Percentiles rank a stretch among this genome's conserved stretches.
phyloP scores from a whole-genome alignment of 164 flowering plant genomes.

The Pachysandra terminalis region DNA sequence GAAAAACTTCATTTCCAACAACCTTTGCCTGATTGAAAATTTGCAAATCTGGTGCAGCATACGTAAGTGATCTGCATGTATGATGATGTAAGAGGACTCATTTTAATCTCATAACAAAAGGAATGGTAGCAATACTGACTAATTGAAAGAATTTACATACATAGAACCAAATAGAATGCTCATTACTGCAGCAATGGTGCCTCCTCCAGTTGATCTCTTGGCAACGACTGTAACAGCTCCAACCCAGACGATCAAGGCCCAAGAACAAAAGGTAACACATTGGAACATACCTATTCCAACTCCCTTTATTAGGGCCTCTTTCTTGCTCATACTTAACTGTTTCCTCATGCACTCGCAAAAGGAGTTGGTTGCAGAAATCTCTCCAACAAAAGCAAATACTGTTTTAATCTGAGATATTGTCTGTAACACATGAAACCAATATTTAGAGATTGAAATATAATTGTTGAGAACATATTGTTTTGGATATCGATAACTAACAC shows the following conservation, averaged over 20 bases:
- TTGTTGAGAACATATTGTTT: too few species aligned
- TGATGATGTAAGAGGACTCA: not conserved
- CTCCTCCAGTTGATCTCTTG: slow-evolving; percentile 45
- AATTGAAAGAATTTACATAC: slow-evolving; percentile 28
- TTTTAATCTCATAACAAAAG: not conserved
- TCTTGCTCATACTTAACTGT: slow-evolving; percentile 39
- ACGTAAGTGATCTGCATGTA: slow-evolving; percentile 64
- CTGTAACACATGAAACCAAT: slow-evolving; percentile 25
- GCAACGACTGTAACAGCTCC: slow-evolving; percentile 52
- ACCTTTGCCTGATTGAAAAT: slow-evolving; percentile 66
- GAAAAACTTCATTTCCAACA: slow-evolving; percentile 56
- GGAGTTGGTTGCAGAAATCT: slow-evolving; percentile 38
- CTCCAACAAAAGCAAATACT: slow-evolving; percentile 72
- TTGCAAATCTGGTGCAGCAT: slow-evolving; percentile 73
- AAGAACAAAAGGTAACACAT: slow-evolving; percentile 49
- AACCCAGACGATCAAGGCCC: slow-evolving; percentile 69
- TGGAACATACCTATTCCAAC: slow-evolving; percentile 65
- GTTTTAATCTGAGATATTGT: slow-evolving; percentile 65
- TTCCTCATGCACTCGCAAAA: slow-evolving; percentile 46
- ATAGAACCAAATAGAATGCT: slow-evolving; percentile 76
- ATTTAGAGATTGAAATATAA: too few species aligned
- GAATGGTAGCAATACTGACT: not conserved
- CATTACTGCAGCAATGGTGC: slow-evolving; percentile 66
- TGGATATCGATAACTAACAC: too few species aligned
- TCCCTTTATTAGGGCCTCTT: slow-evolving; percentile 64